phyloP scores from a whole-genome alignment of 2,329 filamentous ascomycete species.

The Fusarium virguliforme region DNA sequence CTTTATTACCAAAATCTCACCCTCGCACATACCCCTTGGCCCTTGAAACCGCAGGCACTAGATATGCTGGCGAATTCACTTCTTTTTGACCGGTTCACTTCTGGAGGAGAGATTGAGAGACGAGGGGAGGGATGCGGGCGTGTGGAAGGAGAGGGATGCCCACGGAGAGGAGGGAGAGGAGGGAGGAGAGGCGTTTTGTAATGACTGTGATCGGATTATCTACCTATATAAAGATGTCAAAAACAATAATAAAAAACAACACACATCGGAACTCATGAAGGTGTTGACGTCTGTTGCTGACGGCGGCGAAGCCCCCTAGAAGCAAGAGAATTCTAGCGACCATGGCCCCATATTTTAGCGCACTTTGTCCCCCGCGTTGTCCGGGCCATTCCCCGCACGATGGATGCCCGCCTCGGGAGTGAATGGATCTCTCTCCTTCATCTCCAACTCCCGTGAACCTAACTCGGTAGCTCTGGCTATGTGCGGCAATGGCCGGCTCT shows the following conservation, averaged over 20 bases:
- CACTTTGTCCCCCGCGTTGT: conserved; percentile 20
- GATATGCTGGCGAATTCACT: conserved; percentile 32
- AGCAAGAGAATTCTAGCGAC: conserved; percentile 16
- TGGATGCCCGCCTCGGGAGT: background rate
- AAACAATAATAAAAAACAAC: conserved; percentile 23
- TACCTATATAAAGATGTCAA: conserved; percentile 29
- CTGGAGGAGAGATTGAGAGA: conserved; percentile 33
- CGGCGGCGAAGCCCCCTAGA: background rate
- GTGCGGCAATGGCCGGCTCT: conserved; percentile 59
- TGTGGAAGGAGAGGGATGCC: conserved; percentile 19
- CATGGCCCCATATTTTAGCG: conserved; percentile 35
- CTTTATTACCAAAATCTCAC: conserved; percentile 29
- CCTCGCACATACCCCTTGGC: conserved; percentile 48
- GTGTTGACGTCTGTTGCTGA: background rate
- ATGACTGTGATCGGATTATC: conserved; percentile 35
- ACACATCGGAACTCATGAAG: conserved; percentile 8
- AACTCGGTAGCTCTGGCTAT: conserved; percentile 49
- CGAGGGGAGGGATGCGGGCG: conserved; percentile 17
- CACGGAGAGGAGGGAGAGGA: background rate
- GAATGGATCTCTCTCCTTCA: conserved; percentile 1
- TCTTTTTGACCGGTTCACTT: conserved; percentile 37
- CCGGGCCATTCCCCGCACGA: conserved; percentile 38
- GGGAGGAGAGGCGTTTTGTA: conserved; percentile 39
- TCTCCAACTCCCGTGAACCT: conserved; percentile 25
- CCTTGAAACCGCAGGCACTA: conserved; percentile 23